Percentiles rank a stretch among this genome's conserved stretches.
These are phyloP conservation scores for Thielaviopsis euricoi DNA, from an alignment of 2,329 filamentous ascomycete genomes.

Conservation along the genomic window DNA sequence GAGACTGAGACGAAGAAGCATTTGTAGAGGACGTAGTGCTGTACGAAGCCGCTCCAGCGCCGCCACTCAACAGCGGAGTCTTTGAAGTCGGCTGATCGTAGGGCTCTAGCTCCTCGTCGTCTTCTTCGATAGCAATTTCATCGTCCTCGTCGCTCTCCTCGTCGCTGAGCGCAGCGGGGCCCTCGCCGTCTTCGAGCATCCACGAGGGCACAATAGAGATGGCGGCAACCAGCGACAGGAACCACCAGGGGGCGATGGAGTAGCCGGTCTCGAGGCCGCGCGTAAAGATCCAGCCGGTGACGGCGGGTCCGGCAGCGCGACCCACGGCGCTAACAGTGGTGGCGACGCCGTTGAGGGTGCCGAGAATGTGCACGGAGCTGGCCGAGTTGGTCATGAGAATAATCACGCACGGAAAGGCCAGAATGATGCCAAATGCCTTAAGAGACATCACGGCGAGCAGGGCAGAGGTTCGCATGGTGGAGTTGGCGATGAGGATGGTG, in stretches of 20 bases:
- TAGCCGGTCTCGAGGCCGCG: conserved; percentile 62
- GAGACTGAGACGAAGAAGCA: background rate
- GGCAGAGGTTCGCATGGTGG: conserved; percentile 35
- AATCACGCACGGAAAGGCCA: conserved; percentile 77
- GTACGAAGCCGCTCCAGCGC: background rate
- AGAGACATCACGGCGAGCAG: conserved; percentile 53
- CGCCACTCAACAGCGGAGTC: conserved; percentile 7
- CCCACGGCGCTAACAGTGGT: conserved; percentile 71
- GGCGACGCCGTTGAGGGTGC: conserved; percentile 80
- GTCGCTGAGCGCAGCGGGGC: conserved; percentile 29
- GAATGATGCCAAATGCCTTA: conserved; percentile 62
- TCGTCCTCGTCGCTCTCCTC: conserved; percentile 22
- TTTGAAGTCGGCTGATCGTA: conserved; percentile 1
- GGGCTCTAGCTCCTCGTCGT: conserved; percentile 1
- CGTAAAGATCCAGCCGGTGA: conserved; percentile 56
- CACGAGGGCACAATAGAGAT: conserved; percentile 57
- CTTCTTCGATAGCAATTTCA: conserved; percentile 7
- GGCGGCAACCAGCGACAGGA: conserved; percentile 46
- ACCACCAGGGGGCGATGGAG: conserved; percentile 67
- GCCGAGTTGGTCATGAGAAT: conserved; percentile 86
- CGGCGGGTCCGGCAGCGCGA: conserved; percentile 60
- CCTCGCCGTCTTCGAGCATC: conserved; percentile 58
- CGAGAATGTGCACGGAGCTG: conserved; percentile 55
- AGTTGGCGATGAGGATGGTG: conserved; percentile 43
- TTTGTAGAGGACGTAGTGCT: conserved; percentile 2